These are phyloP conservation scores for Apophysomyces ossiformis DNA, from an alignment of 371 early-diverging fungal genomes.

Conservation along the genomic window DNA sequence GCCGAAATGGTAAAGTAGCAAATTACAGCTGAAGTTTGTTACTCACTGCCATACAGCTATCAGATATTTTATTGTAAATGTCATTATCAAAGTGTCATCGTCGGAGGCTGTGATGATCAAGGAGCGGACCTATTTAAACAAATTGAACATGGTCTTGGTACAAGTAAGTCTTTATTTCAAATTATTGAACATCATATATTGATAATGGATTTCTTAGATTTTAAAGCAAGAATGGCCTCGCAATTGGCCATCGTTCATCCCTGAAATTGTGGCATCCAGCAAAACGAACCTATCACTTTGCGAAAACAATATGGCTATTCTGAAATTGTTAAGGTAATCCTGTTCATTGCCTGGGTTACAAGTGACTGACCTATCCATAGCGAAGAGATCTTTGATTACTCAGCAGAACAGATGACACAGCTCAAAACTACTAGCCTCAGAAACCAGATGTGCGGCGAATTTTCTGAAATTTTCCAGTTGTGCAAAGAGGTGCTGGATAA, in stretches of 20 bases:
- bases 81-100: constrained; percentile 89
- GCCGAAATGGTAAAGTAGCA: constrained; percentile 77
- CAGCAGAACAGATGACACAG: constrained; percentile 98
- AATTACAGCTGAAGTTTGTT: not conserved
- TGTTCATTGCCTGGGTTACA: not conserved
- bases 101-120: constrained; percentile 74
- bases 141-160: constrained; percentile 94
- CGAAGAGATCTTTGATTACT: constrained; percentile 99
- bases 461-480: constrained; percentile 94
- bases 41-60: constrained; percentile 66
- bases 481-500: constrained; percentile 95
- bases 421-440: constrained; percentile 90
- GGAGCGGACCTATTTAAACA: constrained; percentile 81
- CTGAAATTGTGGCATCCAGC: constrained; percentile 96
- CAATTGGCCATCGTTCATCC: constrained; percentile 99
- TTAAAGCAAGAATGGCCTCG: constrained; percentile 99
- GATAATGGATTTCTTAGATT: constrained; percentile 66
- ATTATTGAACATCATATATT: not conserved
- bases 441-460: constrained; percentile 95
- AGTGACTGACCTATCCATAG: constrained; percentile 47
- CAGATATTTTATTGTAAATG: constrained; percentile 90
- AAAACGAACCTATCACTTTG: constrained; percentile 92
- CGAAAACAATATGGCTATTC: constrained; percentile 99
- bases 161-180: constrained; percentile 62
- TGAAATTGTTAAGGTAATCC: constrained; percentile 89